These are phyloP conservation scores for Linnemannia exigua DNA, from an alignment of 192 early-diverging fungal species.

Conservation along the genomic window DNA sequence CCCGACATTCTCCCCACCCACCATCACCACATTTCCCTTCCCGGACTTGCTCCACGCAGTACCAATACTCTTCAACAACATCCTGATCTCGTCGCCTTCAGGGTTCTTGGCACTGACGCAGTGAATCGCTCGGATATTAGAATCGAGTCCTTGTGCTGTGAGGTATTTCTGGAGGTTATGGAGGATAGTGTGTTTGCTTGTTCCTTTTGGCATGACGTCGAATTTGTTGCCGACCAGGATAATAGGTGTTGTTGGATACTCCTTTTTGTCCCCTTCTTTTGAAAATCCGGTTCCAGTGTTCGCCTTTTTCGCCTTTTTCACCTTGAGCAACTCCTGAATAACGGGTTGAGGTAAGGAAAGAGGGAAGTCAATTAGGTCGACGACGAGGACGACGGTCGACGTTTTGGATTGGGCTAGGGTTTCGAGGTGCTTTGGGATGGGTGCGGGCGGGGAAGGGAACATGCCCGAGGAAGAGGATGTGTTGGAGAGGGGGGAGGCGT, in stretches of 20 bases:
- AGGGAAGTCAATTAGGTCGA: constrained; percentile 50
- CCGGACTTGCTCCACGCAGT: constrained; percentile 25
- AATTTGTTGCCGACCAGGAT: constrained; percentile 56
- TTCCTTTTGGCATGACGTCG: constrained; percentile 42
- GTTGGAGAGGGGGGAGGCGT: constrained; percentile 34
- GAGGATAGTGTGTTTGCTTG: constrained; percentile 28
- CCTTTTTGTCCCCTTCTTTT: not conserved
- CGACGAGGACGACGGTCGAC: constrained; percentile 42
- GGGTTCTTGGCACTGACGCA: constrained; percentile 55
- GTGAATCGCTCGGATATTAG: constrained; percentile 34
- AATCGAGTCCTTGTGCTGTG: constrained; percentile 14
- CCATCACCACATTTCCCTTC: constrained; percentile 50
- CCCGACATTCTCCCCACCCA: constrained; percentile 49
- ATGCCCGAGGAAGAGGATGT: constrained; percentile 8
- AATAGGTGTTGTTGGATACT: constrained; percentile 31
- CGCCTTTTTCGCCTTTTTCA: constrained; percentile 4
- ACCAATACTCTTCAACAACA: constrained; percentile 34
- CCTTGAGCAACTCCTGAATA: constrained; percentile 33
- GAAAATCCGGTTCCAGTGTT: no score
- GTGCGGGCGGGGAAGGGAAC: constrained; percentile 40
- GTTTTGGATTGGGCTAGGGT: constrained; percentile 41
- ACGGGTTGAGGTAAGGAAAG: constrained; percentile 38
- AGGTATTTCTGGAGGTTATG: constrained; percentile 20
- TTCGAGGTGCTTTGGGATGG: constrained; percentile 43
- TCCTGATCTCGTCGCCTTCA: constrained; percentile 38